phyloP scores from a whole-genome alignment of 2,329 filamentous ascomycete species.

The Colletotrichum tropicale region DNA sequence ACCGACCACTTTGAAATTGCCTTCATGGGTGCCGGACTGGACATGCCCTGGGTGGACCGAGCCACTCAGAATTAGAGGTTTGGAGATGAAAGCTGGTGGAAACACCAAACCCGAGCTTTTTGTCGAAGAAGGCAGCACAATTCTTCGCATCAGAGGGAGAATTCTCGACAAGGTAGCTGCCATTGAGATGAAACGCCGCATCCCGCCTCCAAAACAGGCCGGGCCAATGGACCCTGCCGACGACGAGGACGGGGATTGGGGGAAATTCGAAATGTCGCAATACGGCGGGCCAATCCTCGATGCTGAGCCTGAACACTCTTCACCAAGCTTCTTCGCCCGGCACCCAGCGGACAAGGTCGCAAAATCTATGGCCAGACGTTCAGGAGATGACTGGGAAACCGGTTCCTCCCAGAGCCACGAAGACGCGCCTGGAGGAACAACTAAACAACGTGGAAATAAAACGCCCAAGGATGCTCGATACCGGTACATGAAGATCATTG shows the following conservation, averaged over 20 bases:
- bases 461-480: not conserved
- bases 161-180: not conserved
- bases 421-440: fast-evolving
- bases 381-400: not conserved
- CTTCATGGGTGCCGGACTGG: slow-evolving; percentile 21
- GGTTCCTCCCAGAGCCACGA: fast-evolving
- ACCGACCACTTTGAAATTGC: not conserved
- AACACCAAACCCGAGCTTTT: not conserved
- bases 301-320: not conserved
- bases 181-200: not conserved
- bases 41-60: slow-evolving; percentile 16
- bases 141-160: not conserved
- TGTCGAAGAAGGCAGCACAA: not conserved
- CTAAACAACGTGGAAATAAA: fast-evolving
- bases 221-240: not conserved
- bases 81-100: not conserved
- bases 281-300: not conserved
- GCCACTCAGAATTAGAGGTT: not conserved
- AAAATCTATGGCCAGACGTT: not conserved
- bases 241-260: not conserved
- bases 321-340: not conserved
- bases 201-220: not conserved
- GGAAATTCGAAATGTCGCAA: not conserved
- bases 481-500: not conserved
- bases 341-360: not conserved